phyloP scores from a whole-genome alignment of 2,329 filamentous ascomycete species.

The Fusarium avenaceum region DNA sequence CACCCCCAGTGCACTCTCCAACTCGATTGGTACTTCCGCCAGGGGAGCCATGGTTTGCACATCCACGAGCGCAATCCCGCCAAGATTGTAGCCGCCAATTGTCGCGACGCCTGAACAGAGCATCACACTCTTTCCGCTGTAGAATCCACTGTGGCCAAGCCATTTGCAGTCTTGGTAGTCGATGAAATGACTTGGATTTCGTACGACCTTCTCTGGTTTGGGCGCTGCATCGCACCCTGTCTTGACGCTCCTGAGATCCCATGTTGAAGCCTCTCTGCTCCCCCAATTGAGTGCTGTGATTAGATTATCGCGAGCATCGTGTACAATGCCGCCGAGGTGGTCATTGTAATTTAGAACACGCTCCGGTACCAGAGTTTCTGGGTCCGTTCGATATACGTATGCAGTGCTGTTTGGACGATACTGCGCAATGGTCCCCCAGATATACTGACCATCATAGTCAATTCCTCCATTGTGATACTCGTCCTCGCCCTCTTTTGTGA shows the following conservation, averaged over 20 bases:
- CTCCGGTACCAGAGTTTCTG: slow-evolving; percentile 53
- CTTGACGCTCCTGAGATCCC: slow-evolving; percentile 46
- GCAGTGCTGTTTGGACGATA: slow-evolving; percentile 63
- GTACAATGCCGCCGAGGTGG: slow-evolving; percentile 63
- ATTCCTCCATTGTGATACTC: slow-evolving; percentile 64
- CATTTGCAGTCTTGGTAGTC: slow-evolving; percentile 68
- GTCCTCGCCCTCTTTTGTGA: slow-evolving; percentile 54
- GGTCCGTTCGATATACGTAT: slow-evolving; percentile 57
- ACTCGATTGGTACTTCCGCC: slow-evolving; percentile 60
- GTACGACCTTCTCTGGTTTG: slow-evolving; percentile 34
- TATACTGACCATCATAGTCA: slow-evolving; percentile 62
- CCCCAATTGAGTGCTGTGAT: slow-evolving; percentile 63
- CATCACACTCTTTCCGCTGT: slow-evolving; percentile 59
- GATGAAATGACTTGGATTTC: slow-evolving; percentile 60
- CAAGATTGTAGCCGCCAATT: slow-evolving; percentile 54
- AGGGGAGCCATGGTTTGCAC: slow-evolving; percentile 60
- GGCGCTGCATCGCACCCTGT: slow-evolving; percentile 39
- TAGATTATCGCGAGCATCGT: slow-evolving; percentile 53
- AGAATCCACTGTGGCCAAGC: slow-evolving; percentile 57
- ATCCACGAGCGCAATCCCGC: slow-evolving; percentile 64
- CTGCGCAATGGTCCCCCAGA: slow-evolving; percentile 63
- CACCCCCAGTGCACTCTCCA: slow-evolving; percentile 56
- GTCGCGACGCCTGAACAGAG: slow-evolving; percentile 62
- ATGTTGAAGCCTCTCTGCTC: slow-evolving; percentile 57
- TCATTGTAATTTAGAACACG: slow-evolving; percentile 55